A percentile compares a stretch with the other conserved stretches of the same genome.
These are phyloP conservation scores for Exobasidium rhododendri DNA, from an alignment of 1,284 basidiomycete species.

Conservation along the genomic window DNA sequence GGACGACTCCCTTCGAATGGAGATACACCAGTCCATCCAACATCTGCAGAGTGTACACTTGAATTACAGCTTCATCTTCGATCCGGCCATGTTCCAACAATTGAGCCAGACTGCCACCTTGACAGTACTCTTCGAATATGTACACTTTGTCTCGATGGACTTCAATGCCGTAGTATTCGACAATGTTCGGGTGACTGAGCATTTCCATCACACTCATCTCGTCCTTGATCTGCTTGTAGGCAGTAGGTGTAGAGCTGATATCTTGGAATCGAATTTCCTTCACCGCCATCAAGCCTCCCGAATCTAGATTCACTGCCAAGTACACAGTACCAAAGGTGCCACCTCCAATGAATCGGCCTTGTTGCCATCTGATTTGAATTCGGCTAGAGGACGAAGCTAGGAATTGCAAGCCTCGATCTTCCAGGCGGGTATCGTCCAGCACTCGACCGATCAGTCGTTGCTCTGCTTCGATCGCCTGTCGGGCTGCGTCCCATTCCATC, in stretches of 20 bases:
- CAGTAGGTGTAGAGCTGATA: slow-evolving; percentile 62
- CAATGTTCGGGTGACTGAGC: slow-evolving; percentile 95
- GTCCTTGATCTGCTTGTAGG: slow-evolving; percentile 86
- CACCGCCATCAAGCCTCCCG: slow-evolving; percentile 95
- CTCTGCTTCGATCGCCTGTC: slow-evolving; percentile 42
- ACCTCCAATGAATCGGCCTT: slow-evolving; percentile 93
- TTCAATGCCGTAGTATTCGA: slow-evolving; percentile 99
- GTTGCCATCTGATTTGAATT: slow-evolving; percentile 96
- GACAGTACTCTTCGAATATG: slow-evolving; percentile 98
- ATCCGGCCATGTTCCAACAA: slow-evolving; percentile 90
- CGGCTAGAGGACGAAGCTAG: slow-evolving; percentile 70
- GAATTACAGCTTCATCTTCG: slow-evolving; percentile 92
- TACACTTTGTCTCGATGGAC: slow-evolving; percentile 98
- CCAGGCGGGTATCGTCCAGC: slow-evolving; percentile 50
- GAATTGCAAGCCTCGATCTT: slow-evolving; percentile 50
- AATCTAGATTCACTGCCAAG: slow-evolving; percentile 92
- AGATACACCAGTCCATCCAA: slow-evolving; percentile 89
- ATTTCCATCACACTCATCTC: slow-evolving; percentile 98
- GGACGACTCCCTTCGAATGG: slow-evolving; percentile 86
- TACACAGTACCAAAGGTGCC: slow-evolving; percentile 85
- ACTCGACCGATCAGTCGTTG: slow-evolving; percentile 50
- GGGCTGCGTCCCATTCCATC: slow-evolving; percentile 43
- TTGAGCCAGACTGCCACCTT: slow-evolving; percentile 86
- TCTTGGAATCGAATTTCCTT: slow-evolving; percentile 99
- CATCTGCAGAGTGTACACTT: slow-evolving; percentile 96